Conservation (phyloP, 495 filamentous ascomycete species). For the Hyaloscypha bicolor region DNA sequence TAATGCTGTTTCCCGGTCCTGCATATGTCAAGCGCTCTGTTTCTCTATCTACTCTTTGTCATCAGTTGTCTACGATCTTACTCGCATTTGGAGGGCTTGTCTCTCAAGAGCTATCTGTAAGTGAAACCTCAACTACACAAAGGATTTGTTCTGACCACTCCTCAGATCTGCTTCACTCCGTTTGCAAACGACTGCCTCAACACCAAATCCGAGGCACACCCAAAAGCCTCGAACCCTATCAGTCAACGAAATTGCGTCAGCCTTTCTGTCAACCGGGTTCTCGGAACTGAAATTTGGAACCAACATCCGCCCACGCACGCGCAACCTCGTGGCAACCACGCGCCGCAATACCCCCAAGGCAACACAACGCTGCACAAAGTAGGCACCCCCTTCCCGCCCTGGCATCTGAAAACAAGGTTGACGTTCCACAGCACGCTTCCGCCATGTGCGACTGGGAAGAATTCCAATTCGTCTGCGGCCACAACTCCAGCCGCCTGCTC, state of each 20-base stretch:
- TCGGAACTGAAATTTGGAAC: not conserved
- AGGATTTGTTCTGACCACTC: not conserved
- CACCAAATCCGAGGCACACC: not conserved
- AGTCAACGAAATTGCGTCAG: not conserved
- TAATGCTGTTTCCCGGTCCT: not conserved
- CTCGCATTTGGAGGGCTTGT: not conserved
- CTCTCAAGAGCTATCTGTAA: not conserved
- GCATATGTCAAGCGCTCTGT: not conserved
- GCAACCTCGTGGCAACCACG: not conserved
- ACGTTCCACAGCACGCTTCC: not conserved
- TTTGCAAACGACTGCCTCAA: not conserved
- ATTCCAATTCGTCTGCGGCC: constrained; percentile 61
- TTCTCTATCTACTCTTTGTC: not conserved
- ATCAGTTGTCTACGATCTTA: too few relatives aligned
- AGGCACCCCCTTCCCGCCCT: not conserved
- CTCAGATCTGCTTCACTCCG: not conserved
- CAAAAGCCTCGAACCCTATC: too few relatives aligned
- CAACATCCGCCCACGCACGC: not conserved
- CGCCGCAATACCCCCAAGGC: not conserved
- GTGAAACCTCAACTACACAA: not conserved
- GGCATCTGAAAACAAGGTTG: not conserved
- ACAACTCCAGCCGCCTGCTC: constrained; percentile 55
- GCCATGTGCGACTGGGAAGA: constrained; percentile 70
- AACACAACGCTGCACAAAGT: not conserved
- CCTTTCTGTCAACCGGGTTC: not conserved